Conservation (phyloP, 2,329 filamentous ascomycete species). For the Colletotrichum cuscutae region DNA sequence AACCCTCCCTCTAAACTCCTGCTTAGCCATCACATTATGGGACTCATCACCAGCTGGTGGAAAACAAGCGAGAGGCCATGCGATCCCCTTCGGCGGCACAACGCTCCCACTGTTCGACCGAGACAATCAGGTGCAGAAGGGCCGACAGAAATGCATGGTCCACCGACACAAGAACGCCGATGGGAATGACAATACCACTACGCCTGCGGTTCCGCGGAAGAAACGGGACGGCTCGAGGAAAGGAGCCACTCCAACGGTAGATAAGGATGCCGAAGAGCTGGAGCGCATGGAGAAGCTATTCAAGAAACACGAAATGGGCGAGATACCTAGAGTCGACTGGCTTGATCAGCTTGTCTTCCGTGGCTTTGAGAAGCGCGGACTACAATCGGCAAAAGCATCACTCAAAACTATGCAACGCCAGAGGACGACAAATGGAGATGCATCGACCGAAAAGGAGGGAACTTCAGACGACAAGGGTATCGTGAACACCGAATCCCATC, state of each 20-base stretch:
- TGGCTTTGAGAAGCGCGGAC: conserved; percentile 81
- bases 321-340: conserved; percentile 94
- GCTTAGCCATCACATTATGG: conserved; percentile 94
- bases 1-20: conserved; percentile 81
- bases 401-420: conserved; percentile 67
- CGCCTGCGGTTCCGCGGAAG: conserved; percentile 74
- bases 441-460: conserved; percentile 44
- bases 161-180: conserved; percentile 87
- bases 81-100: conserved; percentile 92
- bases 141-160: conserved; percentile 89
- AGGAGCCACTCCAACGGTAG: conserved; percentile 61
- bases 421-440: conserved; percentile 53
- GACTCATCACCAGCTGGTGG: conserved; percentile 86
- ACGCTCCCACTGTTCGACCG: conserved; percentile 92
- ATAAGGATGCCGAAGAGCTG: conserved; percentile 83
- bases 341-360: conserved; percentile 94
- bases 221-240: conserved; percentile 59
- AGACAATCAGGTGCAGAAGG: conserved; percentile 91
- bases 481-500: conserved; percentile 57
- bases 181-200: conserved; percentile 82
- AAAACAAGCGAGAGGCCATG: conserved; percentile 76
- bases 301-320: conserved; percentile 98
- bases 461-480: conserved; percentile 37
- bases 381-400: conserved; percentile 72
- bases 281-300: conserved; percentile 89